Base-by-base conservation (phyloP, 345 rosid genomes). In the Cardamine resedifolia region DNA sequence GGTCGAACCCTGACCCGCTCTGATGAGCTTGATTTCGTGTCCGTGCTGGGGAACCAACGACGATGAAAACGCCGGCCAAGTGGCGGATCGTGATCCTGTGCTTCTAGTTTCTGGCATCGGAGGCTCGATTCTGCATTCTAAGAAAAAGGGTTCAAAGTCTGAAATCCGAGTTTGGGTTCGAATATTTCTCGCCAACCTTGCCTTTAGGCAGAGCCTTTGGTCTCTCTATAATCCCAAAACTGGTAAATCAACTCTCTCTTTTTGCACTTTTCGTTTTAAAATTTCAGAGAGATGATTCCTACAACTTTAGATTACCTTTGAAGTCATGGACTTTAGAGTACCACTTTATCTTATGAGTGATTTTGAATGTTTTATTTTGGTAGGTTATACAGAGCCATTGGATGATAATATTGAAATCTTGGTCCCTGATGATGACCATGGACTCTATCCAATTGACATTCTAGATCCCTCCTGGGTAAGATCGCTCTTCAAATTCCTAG, bases 401-500 rank as follows among this genome's bases (percentile, higher is more conserved):
- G 81, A 88, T 72, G 77, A 78, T 14, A 79, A 83, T 71, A 39
- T 77, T 44, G 98, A 92, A 72, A 71, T 92, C 48, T 72, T 79
- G 70, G 95, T 90, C 39, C 98, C 98, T 71, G 94, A 90, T 23
- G 96, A 89, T 81, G 98, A 92, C 75, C 75, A 78, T 81, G 98
- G 98, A 68, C 85, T 92, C 18, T 90, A 81, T 71, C 92, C 91
- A 27, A 90, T 92, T 59, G 92, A 92, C 68, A 84, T 92, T 64
- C 74, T 92, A 21, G 98, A 92, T 63, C 98, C 98, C 4, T 88
- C 94, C 19, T 81, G 77, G 84, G 98, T 92, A 79, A 78, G 77
- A 55, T 70, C 9, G 1, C n/a, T n/a, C n/a, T n/a, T n/a, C n/a
- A n/a, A n/a, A n/a, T n/a, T n/a, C n/a, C n/a, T n/a, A n/a, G n/a